These are phyloP conservation scores for Dactylellina drechsleri DNA, from an alignment of 2,329 filamentous ascomycete species.

Conservation along the genomic window DNA sequence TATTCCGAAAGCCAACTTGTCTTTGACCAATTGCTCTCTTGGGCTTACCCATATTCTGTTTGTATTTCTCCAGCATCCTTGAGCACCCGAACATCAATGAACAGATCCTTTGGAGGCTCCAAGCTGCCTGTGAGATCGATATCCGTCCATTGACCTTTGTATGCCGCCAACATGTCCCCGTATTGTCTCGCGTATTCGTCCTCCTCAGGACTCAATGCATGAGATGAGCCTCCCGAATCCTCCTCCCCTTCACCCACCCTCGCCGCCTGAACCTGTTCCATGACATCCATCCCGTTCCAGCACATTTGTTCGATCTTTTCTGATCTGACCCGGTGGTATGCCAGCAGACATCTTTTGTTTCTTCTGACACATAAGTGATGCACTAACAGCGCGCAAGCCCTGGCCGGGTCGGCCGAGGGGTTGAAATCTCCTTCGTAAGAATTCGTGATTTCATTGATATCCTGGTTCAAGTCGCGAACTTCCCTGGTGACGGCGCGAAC, in stretches of 20 bases:
- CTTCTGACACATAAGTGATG: conserved; percentile 94
- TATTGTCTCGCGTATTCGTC: conserved; percentile 96
- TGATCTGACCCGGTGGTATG: conserved; percentile 88
- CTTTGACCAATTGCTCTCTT: background rate
- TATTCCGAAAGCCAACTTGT: background rate
- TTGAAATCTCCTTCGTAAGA: conserved; percentile 88
- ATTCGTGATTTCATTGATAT: conserved; percentile 80
- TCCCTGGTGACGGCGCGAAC: conserved; percentile 88
- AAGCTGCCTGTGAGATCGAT: conserved; percentile 93
- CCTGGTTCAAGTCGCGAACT: conserved; percentile 90
- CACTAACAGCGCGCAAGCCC: conserved; percentile 87
- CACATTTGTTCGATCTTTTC: conserved; percentile 94
- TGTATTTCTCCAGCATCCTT: conserved; percentile 99
- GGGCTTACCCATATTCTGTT: conserved; percentile 88
- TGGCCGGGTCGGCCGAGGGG: conserved; percentile 81
- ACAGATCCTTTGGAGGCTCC: conserved; percentile 92
- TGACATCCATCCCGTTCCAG: conserved; percentile 86
- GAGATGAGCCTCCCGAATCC: conserved; percentile 68
- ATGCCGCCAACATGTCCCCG: conserved; percentile 89
- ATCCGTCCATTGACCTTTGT: conserved; percentile 98
- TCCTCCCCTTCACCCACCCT: conserved; percentile 68
- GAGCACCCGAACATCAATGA: conserved; percentile 94
- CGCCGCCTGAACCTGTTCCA: conserved; percentile 67
- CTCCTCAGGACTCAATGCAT: conserved; percentile 91
- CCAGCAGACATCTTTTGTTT: conserved; percentile 93